Conservation (phyloP, 2,329 filamentous ascomycete species). For the Paracoccidioides lutzii region DNA sequence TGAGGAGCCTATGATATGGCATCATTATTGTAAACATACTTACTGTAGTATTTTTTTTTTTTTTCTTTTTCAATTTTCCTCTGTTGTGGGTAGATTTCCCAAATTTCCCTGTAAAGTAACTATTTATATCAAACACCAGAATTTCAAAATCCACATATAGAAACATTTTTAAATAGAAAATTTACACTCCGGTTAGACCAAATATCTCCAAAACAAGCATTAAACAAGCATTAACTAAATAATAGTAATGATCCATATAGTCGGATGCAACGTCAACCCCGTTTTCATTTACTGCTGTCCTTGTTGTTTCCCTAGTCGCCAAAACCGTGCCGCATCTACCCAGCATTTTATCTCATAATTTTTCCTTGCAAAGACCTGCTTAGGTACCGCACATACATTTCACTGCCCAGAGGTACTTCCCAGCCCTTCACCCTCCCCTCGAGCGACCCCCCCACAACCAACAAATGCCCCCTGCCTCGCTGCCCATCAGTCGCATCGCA, state of each 20-base stretch:
- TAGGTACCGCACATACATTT: too few species aligned
- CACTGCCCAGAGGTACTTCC: neutral
- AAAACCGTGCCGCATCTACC: too few species aligned
- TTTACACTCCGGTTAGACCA: too few species aligned
- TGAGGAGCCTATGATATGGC: neutral
- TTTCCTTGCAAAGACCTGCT: too few species aligned
- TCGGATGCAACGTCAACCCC: too few species aligned
- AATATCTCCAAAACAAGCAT: too few species aligned
- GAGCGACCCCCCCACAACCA: neutral
- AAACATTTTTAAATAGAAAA: neutral
- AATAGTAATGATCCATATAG: too few species aligned
- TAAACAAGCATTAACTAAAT: too few species aligned
- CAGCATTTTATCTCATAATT: too few species aligned
- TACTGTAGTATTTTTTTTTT: neutral
- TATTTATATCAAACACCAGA: neutral
- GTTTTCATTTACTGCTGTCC: too few species aligned
- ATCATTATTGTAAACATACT: neutral
- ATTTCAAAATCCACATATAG: too few species aligned
- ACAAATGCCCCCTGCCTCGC: conserved; percentile 12
- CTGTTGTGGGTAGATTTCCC: neutral
- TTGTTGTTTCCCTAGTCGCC: too few species aligned
- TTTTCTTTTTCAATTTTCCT: neutral
- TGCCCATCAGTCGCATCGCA: conserved; percentile 10
- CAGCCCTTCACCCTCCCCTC: neutral
- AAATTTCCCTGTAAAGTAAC: neutral